These are phyloP conservation scores for Bimuria novae-zelandiae DNA, from an alignment of 2,329 filamentous ascomycete species.

Conservation along the genomic window DNA sequence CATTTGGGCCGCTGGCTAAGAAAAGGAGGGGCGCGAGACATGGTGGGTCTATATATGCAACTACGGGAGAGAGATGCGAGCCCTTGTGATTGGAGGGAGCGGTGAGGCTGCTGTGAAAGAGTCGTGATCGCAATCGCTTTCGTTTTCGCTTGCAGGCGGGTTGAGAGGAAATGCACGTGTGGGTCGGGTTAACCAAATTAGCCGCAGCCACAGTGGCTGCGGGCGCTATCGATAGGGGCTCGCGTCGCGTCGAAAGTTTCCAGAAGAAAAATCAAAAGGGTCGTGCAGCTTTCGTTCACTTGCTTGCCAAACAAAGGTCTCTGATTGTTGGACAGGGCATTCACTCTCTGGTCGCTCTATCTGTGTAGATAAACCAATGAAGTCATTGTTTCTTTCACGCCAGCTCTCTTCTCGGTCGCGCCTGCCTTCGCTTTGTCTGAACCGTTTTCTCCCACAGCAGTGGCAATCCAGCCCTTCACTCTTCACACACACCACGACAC, in stretches of 20 bases:
- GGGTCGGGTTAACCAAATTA: background rate
- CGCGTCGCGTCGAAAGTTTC: constrained; percentile 5
- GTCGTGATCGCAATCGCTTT: constrained; percentile 5
- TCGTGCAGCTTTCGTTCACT: background rate
- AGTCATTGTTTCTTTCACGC: constrained; percentile 11
- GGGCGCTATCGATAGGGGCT: background rate
- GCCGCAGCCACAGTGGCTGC: constrained; percentile 2
- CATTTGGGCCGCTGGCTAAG: background rate
- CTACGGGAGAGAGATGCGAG: background rate
- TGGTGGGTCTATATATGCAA: background rate
- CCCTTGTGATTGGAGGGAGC: background rate
- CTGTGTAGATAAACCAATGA: constrained; percentile 15
- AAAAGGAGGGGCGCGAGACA: background rate
- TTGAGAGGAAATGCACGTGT: background rate
- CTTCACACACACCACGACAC: background rate
- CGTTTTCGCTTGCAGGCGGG: constrained; percentile 3
- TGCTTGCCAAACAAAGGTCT: background rate
- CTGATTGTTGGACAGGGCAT: background rate
- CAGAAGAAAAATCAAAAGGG: background rate
- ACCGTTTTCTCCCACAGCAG: background rate
- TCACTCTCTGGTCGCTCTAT: constrained; percentile 2
- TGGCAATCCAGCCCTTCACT: background rate
- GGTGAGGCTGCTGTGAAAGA: background rate
- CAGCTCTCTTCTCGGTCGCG: constrained; percentile 5
- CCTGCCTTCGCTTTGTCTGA: constrained; percentile 3